Percentiles rank a stretch among this genome's conserved stretches.
Conservation (phyloP, 495 filamentous ascomycete genomes). For the Usnea hakonensis region DNA sequence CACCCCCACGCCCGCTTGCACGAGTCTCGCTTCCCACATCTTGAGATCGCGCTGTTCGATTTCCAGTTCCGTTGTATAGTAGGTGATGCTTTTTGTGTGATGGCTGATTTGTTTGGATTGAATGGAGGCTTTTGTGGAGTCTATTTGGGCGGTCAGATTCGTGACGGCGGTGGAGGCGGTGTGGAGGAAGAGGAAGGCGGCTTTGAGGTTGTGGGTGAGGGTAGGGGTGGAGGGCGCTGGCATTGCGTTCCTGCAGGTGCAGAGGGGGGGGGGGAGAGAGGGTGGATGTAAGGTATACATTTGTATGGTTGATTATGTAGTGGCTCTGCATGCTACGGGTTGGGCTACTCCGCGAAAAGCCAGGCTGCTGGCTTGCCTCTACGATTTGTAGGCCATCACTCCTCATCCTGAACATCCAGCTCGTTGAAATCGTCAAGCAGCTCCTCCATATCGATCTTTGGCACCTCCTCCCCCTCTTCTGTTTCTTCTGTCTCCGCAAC, state of each 20-base stretch:
- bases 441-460: constrained; percentile 74
- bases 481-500: constrained; percentile 55
- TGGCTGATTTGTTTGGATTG: neutral
- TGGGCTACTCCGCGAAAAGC: constrained; percentile 1
- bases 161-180: constrained; percentile 15
- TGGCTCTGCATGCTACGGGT: neutral
- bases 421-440: constrained; percentile 86
- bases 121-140: neutral
- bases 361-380: constrained; percentile 11
- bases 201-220: constrained; percentile 1
- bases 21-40: constrained; percentile 10
- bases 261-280: neutral
- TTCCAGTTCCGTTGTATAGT: neutral
- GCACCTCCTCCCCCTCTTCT: constrained; percentile 58
- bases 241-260: neutral
- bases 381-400: constrained; percentile 4
- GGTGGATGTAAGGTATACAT: neutral
- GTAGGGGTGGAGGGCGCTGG: neutral
- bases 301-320: neutral
- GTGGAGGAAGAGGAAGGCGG: constrained; percentile 13
- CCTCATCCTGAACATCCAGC: constrained; percentile 53
- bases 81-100: neutral
- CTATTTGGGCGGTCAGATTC: constrained; percentile 3
- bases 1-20: neutral
- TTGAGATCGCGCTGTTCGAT: neutral